Evolutionary conservation across 805 yeast genomes (phyloP).

Genomic region (Blastobotrys attinorum): DNA sequence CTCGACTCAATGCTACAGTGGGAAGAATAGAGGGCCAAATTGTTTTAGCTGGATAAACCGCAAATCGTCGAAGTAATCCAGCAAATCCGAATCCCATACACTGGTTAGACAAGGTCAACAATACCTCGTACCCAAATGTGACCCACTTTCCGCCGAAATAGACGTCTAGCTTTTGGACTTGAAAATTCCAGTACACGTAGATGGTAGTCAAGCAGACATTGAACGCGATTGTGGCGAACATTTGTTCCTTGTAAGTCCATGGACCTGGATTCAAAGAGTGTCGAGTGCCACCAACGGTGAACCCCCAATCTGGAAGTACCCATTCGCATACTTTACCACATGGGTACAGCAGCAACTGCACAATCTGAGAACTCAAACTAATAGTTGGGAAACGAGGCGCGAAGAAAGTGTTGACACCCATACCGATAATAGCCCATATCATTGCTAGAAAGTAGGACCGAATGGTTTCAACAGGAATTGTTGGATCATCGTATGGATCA

Average conservation of each 20-base stretch:
- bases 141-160: conserved; percentile 29
- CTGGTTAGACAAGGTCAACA: conserved; percentile 50
- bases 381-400: conserved; percentile 49
- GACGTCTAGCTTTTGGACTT: conserved; percentile 26
- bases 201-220: conserved; percentile 12
- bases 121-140: conserved; percentile 34
- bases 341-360: conserved; percentile 56
- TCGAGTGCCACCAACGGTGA: conserved; percentile 34
- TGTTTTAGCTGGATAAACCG: conserved; percentile 53
- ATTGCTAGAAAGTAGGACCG: conserved; percentile 35
- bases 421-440: conserved; percentile 38
- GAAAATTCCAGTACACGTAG: conserved; percentile 17
- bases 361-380: conserved; percentile 42
- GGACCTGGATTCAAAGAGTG: conserved; percentile 52
- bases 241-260: conserved; percentile 56
- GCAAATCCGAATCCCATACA: conserved; percentile 60
- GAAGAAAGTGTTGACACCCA: conserved; percentile 52
- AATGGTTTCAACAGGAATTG: conserved; percentile 38
- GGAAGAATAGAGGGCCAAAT: conserved; percentile 61
- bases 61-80: conserved; percentile 49
- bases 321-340: conserved; percentile 41
- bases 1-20: conserved; percentile 47
- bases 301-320: conserved; percentile 40
- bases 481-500: conserved; percentile 42
- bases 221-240: conserved; percentile 41